Conservation (phyloP, 768 basidiomycete genomes). For the Tulasnella calospora region DNA sequence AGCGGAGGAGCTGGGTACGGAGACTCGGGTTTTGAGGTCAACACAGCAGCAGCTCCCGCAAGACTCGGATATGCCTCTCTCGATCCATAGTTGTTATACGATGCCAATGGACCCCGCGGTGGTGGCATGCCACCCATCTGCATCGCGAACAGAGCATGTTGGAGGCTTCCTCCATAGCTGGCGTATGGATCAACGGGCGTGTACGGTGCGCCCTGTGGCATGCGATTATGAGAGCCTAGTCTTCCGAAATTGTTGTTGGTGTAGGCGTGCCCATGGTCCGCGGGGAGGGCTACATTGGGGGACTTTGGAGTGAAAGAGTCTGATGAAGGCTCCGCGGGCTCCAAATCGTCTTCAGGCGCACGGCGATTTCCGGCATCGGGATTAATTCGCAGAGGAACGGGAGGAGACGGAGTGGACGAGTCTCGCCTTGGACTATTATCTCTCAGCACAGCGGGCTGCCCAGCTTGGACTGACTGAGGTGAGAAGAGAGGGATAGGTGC, state of each 20-base stretch:
- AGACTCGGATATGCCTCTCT: neutral
- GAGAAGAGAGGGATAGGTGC: conserved; percentile 19
- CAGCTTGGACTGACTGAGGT: conserved; percentile 14
- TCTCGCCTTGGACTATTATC: neutral
- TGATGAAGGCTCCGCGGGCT: conserved; percentile 22
- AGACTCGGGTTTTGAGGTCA: conserved; percentile 17
- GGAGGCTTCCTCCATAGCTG: conserved; percentile 7
- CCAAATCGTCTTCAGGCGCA: conserved; percentile 9
- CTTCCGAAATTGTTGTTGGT: conserved; percentile 5
- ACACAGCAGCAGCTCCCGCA: conserved; percentile 17
- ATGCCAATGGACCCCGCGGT: conserved; percentile 10
- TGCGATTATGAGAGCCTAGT: neutral
- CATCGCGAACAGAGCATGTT: conserved; percentile 23
- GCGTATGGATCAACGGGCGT: neutral
- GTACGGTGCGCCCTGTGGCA: neutral
- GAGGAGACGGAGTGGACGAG: conserved; percentile 10
- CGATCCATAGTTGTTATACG: neutral
- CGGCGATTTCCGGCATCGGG: neutral
- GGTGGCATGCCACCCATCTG: conserved; percentile 26
- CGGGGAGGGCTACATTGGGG: conserved; percentile 15
- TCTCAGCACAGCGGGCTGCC: conserved; percentile 2
- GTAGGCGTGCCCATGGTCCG: conserved; percentile 13
- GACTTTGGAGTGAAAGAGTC: conserved; percentile 22
- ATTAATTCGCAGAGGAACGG: conserved; percentile 16
- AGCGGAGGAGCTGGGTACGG: conserved; percentile 13